Evolutionary conservation across 1,139 yeast genomes (phyloP).

Genomic region (Taphrina wiesneri): DNA sequence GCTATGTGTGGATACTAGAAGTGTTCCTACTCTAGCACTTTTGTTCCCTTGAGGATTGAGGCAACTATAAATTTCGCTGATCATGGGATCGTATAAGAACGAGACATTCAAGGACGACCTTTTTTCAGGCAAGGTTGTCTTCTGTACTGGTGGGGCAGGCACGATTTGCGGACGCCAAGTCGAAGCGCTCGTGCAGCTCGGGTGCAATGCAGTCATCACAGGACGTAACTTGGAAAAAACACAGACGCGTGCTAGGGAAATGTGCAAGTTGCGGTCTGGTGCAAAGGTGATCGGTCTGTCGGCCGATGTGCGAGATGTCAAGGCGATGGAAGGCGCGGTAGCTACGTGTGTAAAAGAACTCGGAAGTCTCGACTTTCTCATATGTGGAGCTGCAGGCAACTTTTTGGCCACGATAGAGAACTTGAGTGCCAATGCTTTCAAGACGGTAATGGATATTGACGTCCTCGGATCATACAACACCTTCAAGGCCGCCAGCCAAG

Average conservation of each 20-base stretch:
- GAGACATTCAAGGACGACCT: conserved; percentile 58
- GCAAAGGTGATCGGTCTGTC: conserved; percentile 66
- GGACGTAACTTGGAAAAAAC: conserved; percentile 70
- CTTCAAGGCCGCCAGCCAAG: conserved; percentile 58
- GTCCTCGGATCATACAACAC: conserved; percentile 83
- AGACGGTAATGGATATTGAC: conserved; percentile 80
- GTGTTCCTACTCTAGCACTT: no score
- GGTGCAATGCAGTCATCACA: conserved; percentile 81
- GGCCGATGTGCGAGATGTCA: conserved; percentile 73
- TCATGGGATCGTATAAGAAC: conserved; percentile 24
- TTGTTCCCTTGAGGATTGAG: neutral
- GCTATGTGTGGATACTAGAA: no score
- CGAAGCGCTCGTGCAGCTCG: conserved; percentile 75
- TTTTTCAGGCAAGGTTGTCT: conserved; percentile 79
- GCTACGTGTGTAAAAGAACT: conserved; percentile 61
- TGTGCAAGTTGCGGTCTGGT: conserved; percentile 57
- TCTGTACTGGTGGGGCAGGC: conserved; percentile 65
- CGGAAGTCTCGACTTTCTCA: conserved; percentile 77
- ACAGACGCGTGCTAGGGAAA: conserved; percentile 64
- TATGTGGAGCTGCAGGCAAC: conserved; percentile 96
- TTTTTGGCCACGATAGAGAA: conserved; percentile 77
- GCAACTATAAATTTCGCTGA: no score
- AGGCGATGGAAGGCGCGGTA: conserved; percentile 62
- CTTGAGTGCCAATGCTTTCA: conserved; percentile 80
- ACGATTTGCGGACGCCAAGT: conserved; percentile 44